A percentile compares a stretch with the other conserved stretches of the same genome.
Evolutionary conservation across 352 stramenopile genomes (phyloP).

Genomic region (Peronospora destructor): DNA sequence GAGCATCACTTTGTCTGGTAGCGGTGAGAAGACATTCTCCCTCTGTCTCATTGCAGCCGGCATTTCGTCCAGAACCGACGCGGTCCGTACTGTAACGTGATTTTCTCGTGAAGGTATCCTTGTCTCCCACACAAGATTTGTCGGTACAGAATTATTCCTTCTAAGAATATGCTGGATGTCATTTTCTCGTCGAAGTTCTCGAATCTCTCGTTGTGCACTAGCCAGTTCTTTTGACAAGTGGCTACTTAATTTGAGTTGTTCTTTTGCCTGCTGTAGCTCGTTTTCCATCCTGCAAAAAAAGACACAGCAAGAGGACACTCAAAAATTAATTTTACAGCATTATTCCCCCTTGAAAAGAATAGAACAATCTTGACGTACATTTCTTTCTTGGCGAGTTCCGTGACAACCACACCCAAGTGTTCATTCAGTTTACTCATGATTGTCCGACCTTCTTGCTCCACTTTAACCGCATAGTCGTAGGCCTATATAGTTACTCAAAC

Average conservation of each 20-base stretch:
- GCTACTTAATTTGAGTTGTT: constrained; percentile 44
- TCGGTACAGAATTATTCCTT: constrained; percentile 25
- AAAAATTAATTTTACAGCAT: not conserved
- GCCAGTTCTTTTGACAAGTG: constrained; percentile 64
- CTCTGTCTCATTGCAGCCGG: constrained; percentile 1
- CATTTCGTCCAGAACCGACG: constrained; percentile 6
- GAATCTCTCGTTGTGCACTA: constrained; percentile 65
- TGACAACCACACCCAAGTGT: constrained; percentile 45
- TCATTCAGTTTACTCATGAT: constrained; percentile 40
- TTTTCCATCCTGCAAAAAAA: constrained; percentile 42
- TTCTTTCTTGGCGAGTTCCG: constrained; percentile 64
- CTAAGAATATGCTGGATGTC: constrained; percentile 60
- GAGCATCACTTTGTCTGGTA: constrained; percentile 54
- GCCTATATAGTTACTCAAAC: constrained; percentile 23
- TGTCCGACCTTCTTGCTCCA: constrained; percentile 44
- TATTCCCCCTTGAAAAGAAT: not conserved
- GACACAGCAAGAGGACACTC: not conserved
- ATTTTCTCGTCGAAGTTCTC: constrained; percentile 55
- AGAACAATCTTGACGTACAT: constrained; percentile 20
- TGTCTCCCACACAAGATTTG: constrained; percentile 11
- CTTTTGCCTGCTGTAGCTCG: constrained; percentile 45
- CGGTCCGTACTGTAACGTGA: not conserved
- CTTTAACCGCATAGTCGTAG: constrained; percentile 41
- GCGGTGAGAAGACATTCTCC: constrained; percentile 26
- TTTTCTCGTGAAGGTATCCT: constrained; percentile 11